These are phyloP conservation scores for Candida albicans DNA, from an alignment of 1,139 yeast genomes.

Conservation along the genomic window DNA sequence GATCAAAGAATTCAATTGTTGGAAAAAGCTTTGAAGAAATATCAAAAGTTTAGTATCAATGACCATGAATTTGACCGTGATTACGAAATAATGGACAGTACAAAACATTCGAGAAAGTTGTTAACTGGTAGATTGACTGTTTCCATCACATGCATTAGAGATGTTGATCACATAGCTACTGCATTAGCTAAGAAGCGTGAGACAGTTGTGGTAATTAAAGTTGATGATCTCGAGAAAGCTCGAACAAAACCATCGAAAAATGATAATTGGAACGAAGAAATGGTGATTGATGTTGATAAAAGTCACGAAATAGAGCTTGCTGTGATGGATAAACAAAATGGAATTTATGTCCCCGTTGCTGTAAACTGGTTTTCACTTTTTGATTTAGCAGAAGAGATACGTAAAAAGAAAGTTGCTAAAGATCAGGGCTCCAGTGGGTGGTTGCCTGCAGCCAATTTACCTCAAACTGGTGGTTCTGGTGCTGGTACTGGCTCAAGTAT, in stretches of 20 bases:
- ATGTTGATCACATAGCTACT: conserved; percentile 89
- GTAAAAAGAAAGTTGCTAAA: conserved; percentile 82
- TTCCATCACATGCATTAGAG: conserved; percentile 73
- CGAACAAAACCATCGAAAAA: conserved; percentile 72
- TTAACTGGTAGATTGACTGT: conserved; percentile 76
- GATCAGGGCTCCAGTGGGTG: conserved; percentile 77
- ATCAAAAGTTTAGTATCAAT: conserved; percentile 83
- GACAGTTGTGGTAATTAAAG: conserved; percentile 70
- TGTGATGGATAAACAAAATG: conserved; percentile 77
- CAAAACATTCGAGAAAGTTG: conserved; percentile 77
- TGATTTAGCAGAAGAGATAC: conserved; percentile 90
- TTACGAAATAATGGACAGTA: conserved; percentile 62
- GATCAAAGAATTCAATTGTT: conserved; percentile 82
- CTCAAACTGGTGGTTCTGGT: conserved; percentile 19
- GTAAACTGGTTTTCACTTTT: conserved; percentile 86
- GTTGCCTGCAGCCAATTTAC: conserved; percentile 74
- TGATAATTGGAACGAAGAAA: conserved; percentile 85
- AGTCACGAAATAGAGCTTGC: conserved; percentile 90
- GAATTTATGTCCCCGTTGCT: conserved; percentile 80
- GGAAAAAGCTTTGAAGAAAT: conserved; percentile 79
- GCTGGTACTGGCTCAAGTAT: conserved; percentile 1
- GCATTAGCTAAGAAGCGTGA: conserved; percentile 77
- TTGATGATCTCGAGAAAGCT: conserved; percentile 83
- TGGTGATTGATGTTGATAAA: conserved; percentile 76
- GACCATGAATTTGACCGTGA: conserved; percentile 64